Percentiles rank a stretch among this genome's conserved stretches.
Conservation (phyloP, 495 filamentous ascomycete genomes). For the Annulohypoxylon bovei region DNA sequence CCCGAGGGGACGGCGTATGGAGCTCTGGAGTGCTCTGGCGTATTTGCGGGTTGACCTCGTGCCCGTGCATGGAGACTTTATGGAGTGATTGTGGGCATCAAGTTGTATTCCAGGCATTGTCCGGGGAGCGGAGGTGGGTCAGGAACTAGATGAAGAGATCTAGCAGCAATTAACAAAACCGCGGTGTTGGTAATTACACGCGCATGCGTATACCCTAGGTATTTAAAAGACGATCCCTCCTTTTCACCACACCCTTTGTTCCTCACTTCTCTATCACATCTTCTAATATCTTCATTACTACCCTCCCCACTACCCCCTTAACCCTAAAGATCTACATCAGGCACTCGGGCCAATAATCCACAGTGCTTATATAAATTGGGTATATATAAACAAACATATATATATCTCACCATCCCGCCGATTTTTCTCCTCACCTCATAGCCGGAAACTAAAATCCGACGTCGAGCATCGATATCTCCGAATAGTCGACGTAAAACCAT, state of each 20-base stretch:
- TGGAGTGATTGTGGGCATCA: constrained; percentile 25
- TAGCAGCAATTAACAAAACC: constrained; percentile 17
- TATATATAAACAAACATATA: background rate
- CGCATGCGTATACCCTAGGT: constrained; percentile 2
- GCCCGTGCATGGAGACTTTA: constrained; percentile 31
- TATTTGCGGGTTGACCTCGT: constrained; percentile 40
- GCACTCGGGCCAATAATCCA: constrained; percentile 9
- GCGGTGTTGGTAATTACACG: constrained; percentile 4
- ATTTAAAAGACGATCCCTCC: constrained; percentile 21
- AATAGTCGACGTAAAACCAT: background rate
- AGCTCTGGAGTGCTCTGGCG: constrained; percentile 38
- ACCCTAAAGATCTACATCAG: background rate
- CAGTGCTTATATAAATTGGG: background rate
- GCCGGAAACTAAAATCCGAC: background rate
- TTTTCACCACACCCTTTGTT: constrained; percentile 1
- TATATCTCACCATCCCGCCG: background rate
- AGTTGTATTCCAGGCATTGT: constrained; percentile 10
- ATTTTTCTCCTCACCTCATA: background rate
- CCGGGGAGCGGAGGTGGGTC: constrained; percentile 39
- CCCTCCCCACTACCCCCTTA: background rate
- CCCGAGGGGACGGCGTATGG: constrained; percentile 31
- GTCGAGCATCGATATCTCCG: background rate
- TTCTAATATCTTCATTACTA: constrained; percentile 5
- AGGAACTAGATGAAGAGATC: background rate
- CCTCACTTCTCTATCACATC: constrained; percentile 3